Evolutionary conservation across 2,329 filamentous ascomycete species (phyloP), one percentile per base, ranked within the genome.

Genomic region (Trichoderma cornu-damae): DNA sequence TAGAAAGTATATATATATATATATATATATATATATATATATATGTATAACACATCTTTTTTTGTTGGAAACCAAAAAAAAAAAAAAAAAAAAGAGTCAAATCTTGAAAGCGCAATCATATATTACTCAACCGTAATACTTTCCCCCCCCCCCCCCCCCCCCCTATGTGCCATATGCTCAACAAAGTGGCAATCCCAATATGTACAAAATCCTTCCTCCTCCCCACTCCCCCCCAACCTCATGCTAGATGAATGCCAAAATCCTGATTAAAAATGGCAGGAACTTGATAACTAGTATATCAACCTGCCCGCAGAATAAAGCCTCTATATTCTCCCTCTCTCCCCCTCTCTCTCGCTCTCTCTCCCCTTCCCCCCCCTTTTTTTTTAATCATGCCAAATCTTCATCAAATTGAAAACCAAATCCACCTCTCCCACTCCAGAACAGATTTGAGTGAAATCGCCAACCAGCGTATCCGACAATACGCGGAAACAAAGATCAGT

Each of bases 181-280:
- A 46, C 40, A 54, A 32, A 18, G 22, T 35, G 40, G 42, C 28
- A 28, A n/a, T n/a, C 26, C 22, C 6, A 38, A 28, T 54, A 54
- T 54, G 28, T 57, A 57, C 37, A 50, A 49, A 50, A 42, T 24
- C 35, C 24, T n/a, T n/a, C n/a, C n/a, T n/a, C n/a, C n/a, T n/a
- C n/a, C n/a, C n/a, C n/a, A n/a, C n/a, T n/a, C 46, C 8, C 8
- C n/a, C 14, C 28, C 14, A 12, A 30, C 38, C 11, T 35, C 30
- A 42, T 42, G 18, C 18, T 11, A 49, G 20, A 35, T 43, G 37
- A 34, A 32, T 20, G 2, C 6, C 12, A 30, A 40, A 42, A 52
- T 43, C n/a, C 18, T 37, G 34, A 49, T 49, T 49, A 35, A 43
- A 43, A 50, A 26, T 12, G 26, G 18, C 18, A 37, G 24, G 49